Conservation (phyloP, 164 flowering plant genomes). For the Vitis rupestris region DNA sequence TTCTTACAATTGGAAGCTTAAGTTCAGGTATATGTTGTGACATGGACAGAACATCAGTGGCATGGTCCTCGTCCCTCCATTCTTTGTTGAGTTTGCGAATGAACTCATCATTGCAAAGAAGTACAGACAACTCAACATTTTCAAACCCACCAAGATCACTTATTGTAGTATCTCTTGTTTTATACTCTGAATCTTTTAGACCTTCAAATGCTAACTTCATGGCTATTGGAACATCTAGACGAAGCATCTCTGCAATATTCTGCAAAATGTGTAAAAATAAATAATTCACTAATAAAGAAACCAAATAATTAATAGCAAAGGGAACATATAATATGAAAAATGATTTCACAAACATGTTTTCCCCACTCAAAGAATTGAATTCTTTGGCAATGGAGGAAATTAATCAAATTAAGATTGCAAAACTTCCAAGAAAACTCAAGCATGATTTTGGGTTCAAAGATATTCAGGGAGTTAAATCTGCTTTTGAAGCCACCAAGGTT, state of each 20-base stretch:
- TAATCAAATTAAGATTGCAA: no score
- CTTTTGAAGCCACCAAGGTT: no score
- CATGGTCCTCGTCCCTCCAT: conserved; percentile 94
- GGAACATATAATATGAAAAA: not conserved
- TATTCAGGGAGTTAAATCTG: no score
- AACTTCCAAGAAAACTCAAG: no score
- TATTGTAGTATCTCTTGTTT: conserved; percentile 74
- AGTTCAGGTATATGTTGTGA: conserved; percentile 87
- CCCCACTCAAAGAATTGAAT: no score
- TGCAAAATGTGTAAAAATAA: conserved; percentile 22
- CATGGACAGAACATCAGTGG: conserved; percentile 99
- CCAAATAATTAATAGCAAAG: conserved; percentile 7
- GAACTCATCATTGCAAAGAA: conserved; percentile 91
- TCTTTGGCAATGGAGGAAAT: no score
- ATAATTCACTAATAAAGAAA: not conserved
- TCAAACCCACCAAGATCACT: conserved; percentile 78
- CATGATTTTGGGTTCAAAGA: no score
- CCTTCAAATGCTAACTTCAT: conserved; percentile 88
- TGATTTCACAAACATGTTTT: no score
- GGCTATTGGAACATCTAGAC: conserved; percentile 84
- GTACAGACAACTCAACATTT: conserved; percentile 75
- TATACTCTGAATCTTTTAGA: conserved; percentile 60
- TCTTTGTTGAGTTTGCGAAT: conserved; percentile 85
- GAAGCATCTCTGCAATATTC: conserved; percentile 87
- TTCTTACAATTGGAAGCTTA: conserved; percentile 80